Percentiles rank a stretch among this genome's conserved stretches.
Evolutionary conservation across 768 basidiomycete genomes (phyloP).

Genomic region (Boletus sp.): DNA sequence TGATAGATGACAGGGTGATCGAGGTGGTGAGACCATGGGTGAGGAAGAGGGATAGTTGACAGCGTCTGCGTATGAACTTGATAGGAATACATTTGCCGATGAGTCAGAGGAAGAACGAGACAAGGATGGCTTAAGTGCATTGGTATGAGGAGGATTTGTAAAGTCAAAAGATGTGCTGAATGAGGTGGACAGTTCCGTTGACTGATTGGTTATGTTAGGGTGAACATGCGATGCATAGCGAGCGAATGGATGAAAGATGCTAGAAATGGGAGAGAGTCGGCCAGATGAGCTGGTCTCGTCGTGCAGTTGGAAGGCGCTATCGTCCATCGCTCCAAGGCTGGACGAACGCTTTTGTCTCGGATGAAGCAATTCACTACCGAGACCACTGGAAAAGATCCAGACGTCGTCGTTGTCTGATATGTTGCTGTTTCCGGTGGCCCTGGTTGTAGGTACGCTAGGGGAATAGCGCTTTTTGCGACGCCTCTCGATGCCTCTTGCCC

Average conservation of each 20-base stretch:
- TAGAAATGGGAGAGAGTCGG: conserved; percentile 24
- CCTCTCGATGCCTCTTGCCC: conserved; percentile 40
- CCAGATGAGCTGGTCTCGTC: conserved; percentile 10
- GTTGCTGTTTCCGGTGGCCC: conserved; percentile 18
- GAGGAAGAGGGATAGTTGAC: conserved; percentile 8
- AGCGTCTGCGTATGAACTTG: conserved; percentile 3
- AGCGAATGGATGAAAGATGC: conserved; percentile 19
- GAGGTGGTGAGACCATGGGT: conserved; percentile 10
- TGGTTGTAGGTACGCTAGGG: conserved; percentile 19
- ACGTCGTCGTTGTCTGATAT: conserved; percentile 47
- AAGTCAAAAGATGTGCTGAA: conserved; percentile 30
- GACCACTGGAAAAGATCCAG: conserved; percentile 45
- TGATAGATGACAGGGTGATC: conserved; percentile 12
- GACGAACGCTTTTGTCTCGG: conserved; percentile 41
- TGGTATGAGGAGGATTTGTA: conserved; percentile 26
- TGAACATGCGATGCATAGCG: conserved; percentile 13
- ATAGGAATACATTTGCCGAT: conserved; percentile 4
- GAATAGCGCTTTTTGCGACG: conserved; percentile 43
- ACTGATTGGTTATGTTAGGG: conserved; percentile 10
- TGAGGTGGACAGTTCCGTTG: conserved; percentile 18
- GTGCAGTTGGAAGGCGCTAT: conserved; percentile 25
- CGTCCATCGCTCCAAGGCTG: conserved; percentile 47
- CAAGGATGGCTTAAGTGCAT: conserved; percentile 18
- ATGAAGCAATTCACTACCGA: conserved; percentile 16
- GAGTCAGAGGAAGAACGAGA: conserved; percentile 21